Conservation (phyloP, 2,329 filamentous ascomycete species). For the Calonectria multiphialidica region DNA sequence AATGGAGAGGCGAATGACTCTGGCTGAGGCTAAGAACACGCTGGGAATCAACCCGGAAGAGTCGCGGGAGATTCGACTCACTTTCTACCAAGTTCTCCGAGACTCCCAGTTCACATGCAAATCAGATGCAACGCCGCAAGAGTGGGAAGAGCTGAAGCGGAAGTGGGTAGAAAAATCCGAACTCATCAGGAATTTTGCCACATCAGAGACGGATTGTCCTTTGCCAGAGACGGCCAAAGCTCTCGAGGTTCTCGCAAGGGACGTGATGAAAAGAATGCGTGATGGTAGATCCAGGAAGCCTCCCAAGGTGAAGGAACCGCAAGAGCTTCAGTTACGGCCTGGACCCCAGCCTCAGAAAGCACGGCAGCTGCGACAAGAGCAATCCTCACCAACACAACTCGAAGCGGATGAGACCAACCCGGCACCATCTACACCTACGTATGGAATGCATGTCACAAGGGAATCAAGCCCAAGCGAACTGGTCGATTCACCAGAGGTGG, state of each 20-base stretch:
- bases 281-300: slow-evolving; percentile 73
- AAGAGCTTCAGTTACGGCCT: neutral
- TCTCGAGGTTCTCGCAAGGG: slow-evolving; percentile 77
- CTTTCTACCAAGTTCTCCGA: slow-evolving; percentile 75
- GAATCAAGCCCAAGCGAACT: slow-evolving; percentile 31
- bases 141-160: slow-evolving; percentile 78
- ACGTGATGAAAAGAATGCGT: slow-evolving; percentile 82
- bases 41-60: slow-evolving; percentile 59
- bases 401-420: neutral
- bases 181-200: slow-evolving; percentile 66
- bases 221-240: slow-evolving; percentile 71
- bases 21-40: slow-evolving; percentile 79
- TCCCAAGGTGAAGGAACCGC: slow-evolving; percentile 40
- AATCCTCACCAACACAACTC: neutral
- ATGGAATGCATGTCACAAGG: slow-evolving; percentile 10
- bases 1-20: slow-evolving; percentile 74
- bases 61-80: slow-evolving; percentile 71
- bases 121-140: slow-evolving; percentile 76
- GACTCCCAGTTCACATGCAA: slow-evolving; percentile 78
- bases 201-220: slow-evolving; percentile 63
- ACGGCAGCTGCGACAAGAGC: slow-evolving; percentile 5
- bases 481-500: slow-evolving; percentile 25
- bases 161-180: slow-evolving; percentile 73
- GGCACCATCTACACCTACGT: neutral
- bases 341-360: neutral